Evolutionary conservation across 1,284 basidiomycete genomes (phyloP).

Genomic region (Papiliotrema fonsecae): DNA sequence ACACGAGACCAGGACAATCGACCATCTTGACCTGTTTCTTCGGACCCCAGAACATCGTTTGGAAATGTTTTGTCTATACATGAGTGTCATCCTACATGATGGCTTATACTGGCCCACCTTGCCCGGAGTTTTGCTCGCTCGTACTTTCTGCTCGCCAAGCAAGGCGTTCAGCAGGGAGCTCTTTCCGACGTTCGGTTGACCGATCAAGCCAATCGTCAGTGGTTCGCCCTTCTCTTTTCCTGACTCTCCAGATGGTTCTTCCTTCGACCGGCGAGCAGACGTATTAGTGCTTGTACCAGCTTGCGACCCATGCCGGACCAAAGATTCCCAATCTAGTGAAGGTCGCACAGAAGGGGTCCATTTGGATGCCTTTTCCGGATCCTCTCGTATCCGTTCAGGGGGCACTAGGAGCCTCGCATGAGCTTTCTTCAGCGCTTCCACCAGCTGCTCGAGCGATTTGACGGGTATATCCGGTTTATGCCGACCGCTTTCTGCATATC

Average conservation of each 20-base stretch:
- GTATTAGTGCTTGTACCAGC: too few relatives aligned
- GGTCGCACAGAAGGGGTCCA: slow-evolving; percentile 66
- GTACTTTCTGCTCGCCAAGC: slow-evolving; percentile 73
- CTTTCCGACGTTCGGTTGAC: slow-evolving; percentile 94
- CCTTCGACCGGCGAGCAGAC: background rate
- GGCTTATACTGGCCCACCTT: slow-evolving; percentile 52
- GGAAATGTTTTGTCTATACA: slow-evolving; percentile 86
- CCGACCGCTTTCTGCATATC: slow-evolving; percentile 21
- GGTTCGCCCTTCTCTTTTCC: slow-evolving; percentile 42
- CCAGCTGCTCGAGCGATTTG: slow-evolving; percentile 53
- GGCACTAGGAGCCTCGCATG: slow-evolving; percentile 67
- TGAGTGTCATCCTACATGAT: slow-evolving; percentile 1
- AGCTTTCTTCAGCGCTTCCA: slow-evolving; percentile 61
- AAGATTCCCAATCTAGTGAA: slow-evolving; percentile 61
- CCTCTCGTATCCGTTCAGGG: slow-evolving; percentile 56
- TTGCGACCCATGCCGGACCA: background rate
- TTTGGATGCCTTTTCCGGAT: slow-evolving; percentile 55
- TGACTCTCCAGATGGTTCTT: slow-evolving; percentile 6
- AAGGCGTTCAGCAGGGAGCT: slow-evolving; percentile 85
- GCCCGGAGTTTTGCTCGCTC: slow-evolving; percentile 83
- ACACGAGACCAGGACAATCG: slow-evolving; percentile 78
- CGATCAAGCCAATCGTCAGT: slow-evolving; percentile 77
- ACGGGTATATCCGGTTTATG: slow-evolving; percentile 64
- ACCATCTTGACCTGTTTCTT: slow-evolving; percentile 72
- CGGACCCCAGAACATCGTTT: slow-evolving; percentile 72